Conservation (phyloP, 257 asterid species). For the Ligustrum vulgare region DNA sequence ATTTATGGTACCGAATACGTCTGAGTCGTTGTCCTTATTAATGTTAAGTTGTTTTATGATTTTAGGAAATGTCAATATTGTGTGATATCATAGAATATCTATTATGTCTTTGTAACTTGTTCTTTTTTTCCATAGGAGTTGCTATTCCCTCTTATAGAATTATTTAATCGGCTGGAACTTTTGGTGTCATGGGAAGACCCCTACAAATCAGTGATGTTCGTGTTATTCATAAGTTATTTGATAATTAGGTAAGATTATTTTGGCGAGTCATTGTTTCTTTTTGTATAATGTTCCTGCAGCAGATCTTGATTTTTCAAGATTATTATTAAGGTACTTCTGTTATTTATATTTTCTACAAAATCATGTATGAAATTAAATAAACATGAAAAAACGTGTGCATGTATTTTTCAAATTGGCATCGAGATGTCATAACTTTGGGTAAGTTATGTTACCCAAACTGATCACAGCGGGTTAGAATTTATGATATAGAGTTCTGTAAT, state of each 20-base stretch:
- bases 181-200: conserved; percentile 87
- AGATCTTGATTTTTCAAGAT: background rate
- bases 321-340: background rate
- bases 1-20: no score
- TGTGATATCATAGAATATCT: background rate
- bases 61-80: background rate
- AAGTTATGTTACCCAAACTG: background rate
- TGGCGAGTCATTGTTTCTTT: conserved; percentile 5
- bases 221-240: conserved; percentile 56
- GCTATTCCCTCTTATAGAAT: conserved; percentile 61
- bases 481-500: background rate
- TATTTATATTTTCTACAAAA: background rate
- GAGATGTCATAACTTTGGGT: background rate
- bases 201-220: conserved; percentile 56
- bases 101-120: background rate
- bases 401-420: no score
- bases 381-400: background rate
- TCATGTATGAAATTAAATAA: background rate
- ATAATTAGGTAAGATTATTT: conserved; percentile 47
- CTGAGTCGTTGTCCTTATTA: conserved; percentile 3
- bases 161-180: conserved; percentile 42
- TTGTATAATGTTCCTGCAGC: background rate
- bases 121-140: conserved; percentile 55
- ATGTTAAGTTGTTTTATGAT: background rate
- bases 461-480: background rate